phyloP scores from a whole-genome alignment of 768 basidiomycete species.

The Omphalotus guepiniiformis region DNA sequence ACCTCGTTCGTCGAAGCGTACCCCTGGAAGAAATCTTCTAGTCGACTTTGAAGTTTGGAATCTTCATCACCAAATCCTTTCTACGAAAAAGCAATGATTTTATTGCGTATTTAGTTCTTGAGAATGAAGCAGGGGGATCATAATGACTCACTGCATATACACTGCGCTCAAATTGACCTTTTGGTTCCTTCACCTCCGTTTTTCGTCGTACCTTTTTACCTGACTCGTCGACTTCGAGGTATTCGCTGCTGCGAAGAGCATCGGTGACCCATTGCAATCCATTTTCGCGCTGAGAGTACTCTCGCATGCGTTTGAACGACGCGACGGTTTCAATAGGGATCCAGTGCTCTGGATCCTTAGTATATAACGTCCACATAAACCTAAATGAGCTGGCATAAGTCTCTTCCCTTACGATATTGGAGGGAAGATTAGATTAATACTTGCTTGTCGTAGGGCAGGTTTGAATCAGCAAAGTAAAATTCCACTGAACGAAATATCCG shows the following conservation, averaged over 20 bases:
- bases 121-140: background rate
- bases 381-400: conserved; percentile 34
- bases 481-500: conserved; percentile 56
- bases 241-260: conserved; percentile 50
- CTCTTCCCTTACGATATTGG: background rate
- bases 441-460: conserved; percentile 87
- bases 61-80: conserved; percentile 82
- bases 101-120: background rate
- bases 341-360: conserved; percentile 83
- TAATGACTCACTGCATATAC: conserved; percentile 75
- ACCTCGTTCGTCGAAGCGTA: conserved; percentile 81
- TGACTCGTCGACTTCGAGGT: conserved; percentile 71
- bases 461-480: conserved; percentile 97
- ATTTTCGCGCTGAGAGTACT: conserved; percentile 41
- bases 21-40: conserved; percentile 77
- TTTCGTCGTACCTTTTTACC: conserved; percentile 70
- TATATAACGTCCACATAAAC: conserved; percentile 93
- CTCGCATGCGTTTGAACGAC: conserved; percentile 94
- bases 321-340: conserved; percentile 81
- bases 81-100: conserved; percentile 32
- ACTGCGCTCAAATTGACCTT: conserved; percentile 76
- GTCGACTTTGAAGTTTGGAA: conserved; percentile 57
- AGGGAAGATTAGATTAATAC: conserved; percentile 10
- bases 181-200: conserved; percentile 73
- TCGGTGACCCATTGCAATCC: conserved; percentile 68